A percentile compares a stretch with the other conserved stretches of the same genome.
phyloP scores from a whole-genome alignment of 352 stramenopile genomes.

The Globisporangium heterothallicum region DNA sequence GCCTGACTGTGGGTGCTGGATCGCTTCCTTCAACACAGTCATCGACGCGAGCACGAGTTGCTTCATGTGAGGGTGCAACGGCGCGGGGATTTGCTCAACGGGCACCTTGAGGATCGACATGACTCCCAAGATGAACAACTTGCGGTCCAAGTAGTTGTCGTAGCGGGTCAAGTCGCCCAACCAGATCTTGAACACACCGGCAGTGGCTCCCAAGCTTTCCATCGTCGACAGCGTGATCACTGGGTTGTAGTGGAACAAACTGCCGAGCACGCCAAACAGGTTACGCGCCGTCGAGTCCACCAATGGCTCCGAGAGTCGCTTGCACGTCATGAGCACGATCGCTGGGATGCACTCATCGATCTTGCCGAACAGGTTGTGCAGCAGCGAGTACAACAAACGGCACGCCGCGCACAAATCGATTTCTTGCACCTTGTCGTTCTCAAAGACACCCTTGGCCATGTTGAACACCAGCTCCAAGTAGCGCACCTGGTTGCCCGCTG shows the following conservation, averaged over 20 bases:
- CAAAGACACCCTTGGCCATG: slow-evolving; percentile 73
- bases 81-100: slow-evolving; percentile 67
- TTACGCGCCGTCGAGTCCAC: slow-evolving; percentile 66
- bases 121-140: slow-evolving; percentile 91
- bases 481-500: slow-evolving; percentile 33
- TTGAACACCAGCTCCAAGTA: slow-evolving; percentile 81
- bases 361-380: slow-evolving; percentile 83
- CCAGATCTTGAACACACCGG: slow-evolving; percentile 91
- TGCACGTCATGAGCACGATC: slow-evolving; percentile 67
- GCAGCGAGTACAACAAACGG: slow-evolving; percentile 69
- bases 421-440: slow-evolving; percentile 55
- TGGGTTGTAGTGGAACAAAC: slow-evolving; percentile 93
- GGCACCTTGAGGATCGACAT: slow-evolving; percentile 89
- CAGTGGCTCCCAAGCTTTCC: slow-evolving; percentile 82
- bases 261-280: slow-evolving; percentile 89
- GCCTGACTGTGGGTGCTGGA: slow-evolving; percentile 50
- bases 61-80: slow-evolving; percentile 85
- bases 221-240: slow-evolving; percentile 84
- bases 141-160: slow-evolving; percentile 84
- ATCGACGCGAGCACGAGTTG: slow-evolving; percentile 80
- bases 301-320: slow-evolving; percentile 48
- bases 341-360: slow-evolving; percentile 71
- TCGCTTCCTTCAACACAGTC: slow-evolving; percentile 79
- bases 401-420: slow-evolving; percentile 69
- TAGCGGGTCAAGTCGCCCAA: slow-evolving; percentile 82